A percentile compares a stretch with the other conserved stretches of the same genome.
These are phyloP conservation scores for Aspergillus bridgeri DNA, from an alignment of 495 filamentous ascomycete species.

Conservation along the genomic window DNA sequence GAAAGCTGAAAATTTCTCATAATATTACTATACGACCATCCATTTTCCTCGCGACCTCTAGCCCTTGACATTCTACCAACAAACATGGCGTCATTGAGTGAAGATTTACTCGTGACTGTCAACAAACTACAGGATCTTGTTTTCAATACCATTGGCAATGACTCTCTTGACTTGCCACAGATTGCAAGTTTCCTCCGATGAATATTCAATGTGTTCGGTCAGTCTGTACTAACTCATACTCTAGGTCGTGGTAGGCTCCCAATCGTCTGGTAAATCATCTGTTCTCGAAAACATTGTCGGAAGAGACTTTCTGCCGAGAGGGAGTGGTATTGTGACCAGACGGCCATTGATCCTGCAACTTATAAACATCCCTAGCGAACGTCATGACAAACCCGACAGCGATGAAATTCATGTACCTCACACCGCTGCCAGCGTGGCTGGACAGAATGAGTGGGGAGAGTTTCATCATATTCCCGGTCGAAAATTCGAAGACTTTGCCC, in stretches of 20 bases:
- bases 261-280: conserved; percentile 98
- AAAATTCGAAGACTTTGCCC: conserved; percentile 85
- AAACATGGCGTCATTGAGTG: conserved; percentile 72
- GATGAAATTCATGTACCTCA: conserved; percentile 66
- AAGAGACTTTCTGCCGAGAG: conserved; percentile 92
- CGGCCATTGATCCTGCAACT: conserved; percentile 94
- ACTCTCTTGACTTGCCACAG: conserved; percentile 94
- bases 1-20: too few relatives aligned
- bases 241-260: conserved; percentile 96
- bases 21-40: not conserved
- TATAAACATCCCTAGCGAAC: conserved; percentile 91
- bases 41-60: not conserved
- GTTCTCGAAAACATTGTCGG: conserved; percentile 99
- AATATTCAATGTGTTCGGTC: not conserved
- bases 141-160: conserved; percentile 99
- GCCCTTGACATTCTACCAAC: not conserved
- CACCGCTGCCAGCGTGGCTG: conserved; percentile 64
- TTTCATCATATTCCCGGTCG: conserved; percentile 92
- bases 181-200: conserved; percentile 67
- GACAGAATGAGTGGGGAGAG: conserved; percentile 87
- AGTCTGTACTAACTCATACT: conserved; percentile 14
- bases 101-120: conserved; percentile 86
- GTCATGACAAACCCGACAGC: conserved; percentile 60
- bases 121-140: conserved; percentile 98
- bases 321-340: conserved; percentile 93